phyloP scores from a whole-genome alignment of 1,284 basidiomycete genomes.

The Spongiforma sp. region DNA sequence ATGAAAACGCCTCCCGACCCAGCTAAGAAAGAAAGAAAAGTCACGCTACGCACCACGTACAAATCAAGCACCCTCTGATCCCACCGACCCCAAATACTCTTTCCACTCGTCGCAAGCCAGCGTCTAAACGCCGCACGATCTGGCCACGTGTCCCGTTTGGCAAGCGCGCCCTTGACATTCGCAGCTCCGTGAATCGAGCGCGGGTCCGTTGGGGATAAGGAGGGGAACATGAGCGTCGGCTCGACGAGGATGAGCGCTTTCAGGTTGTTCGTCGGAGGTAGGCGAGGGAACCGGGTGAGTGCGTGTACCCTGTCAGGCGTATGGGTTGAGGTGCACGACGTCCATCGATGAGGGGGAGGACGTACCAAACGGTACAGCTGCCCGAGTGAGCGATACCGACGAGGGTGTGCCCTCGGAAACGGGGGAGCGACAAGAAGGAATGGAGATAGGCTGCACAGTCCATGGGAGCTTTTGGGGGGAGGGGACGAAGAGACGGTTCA shows the following conservation, averaged over 20 bases:
- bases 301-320: constrained; percentile 25
- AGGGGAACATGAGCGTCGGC: constrained; percentile 39
- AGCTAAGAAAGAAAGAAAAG: background rate
- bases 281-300: constrained; percentile 22
- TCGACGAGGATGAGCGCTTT: constrained; percentile 33
- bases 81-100: constrained; percentile 33
- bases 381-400: constrained; percentile 36
- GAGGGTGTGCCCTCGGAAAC: constrained; percentile 26
- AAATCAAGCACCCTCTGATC: constrained; percentile 30
- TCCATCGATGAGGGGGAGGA: background rate
- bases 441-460: constrained; percentile 30
- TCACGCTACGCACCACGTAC: constrained; percentile 26
- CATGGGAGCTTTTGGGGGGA: constrained; percentile 20
- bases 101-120: constrained; percentile 26
- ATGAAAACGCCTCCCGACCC: no score
- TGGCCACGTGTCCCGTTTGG: constrained; percentile 32
- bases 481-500: background rate
- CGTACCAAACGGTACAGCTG: constrained; percentile 34
- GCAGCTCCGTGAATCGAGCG: constrained; percentile 33
- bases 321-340: no score
- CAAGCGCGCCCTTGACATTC: constrained; percentile 32
- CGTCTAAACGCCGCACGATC: constrained; percentile 25
- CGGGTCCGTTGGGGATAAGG: constrained; percentile 29
- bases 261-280: no score
- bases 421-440: constrained; percentile 29